phyloP scores from a whole-genome alignment of 2,329 filamentous ascomycete species.

The Verticillium longisporum region DNA sequence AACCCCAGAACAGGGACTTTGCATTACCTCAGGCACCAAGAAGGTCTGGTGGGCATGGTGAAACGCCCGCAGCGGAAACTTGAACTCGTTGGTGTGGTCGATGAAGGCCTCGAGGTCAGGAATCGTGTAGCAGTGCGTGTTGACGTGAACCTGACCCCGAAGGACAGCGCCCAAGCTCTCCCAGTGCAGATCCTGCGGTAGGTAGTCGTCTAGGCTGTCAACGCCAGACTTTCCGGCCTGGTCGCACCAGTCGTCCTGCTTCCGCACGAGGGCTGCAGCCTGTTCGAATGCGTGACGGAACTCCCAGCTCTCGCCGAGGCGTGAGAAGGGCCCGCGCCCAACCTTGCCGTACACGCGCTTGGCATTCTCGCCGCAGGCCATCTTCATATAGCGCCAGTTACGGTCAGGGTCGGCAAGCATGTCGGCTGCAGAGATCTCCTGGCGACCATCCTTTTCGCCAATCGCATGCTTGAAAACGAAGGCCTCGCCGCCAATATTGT shows the following conservation, averaged over 20 bases:
- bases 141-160: constrained; percentile 61
- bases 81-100: constrained; percentile 65
- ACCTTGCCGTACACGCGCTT: constrained; percentile 53
- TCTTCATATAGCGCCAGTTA: constrained; percentile 67
- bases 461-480: constrained; percentile 63
- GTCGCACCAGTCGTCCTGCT: constrained; percentile 63
- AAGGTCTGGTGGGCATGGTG: constrained; percentile 65
- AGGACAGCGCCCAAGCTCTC: constrained; percentile 57
- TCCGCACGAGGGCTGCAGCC: constrained; percentile 46
- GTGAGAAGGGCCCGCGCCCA: constrained; percentile 50
- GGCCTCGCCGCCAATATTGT: constrained; percentile 67
- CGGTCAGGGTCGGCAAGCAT: constrained; percentile 60
- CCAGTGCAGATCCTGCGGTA: constrained; percentile 57
- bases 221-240: constrained; percentile 43
- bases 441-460: constrained; percentile 50
- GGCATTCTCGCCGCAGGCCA: constrained; percentile 68
- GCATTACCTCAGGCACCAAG: constrained; percentile 52
- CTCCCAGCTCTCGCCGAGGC: constrained; percentile 63
- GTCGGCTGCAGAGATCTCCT: constrained; percentile 55
- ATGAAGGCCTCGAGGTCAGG: constrained; percentile 64
- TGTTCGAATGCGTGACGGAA: constrained; percentile 63
- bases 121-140: constrained; percentile 66
- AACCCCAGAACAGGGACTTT: too few relatives aligned
- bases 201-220: constrained; percentile 46
- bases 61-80: constrained; percentile 59